phyloP scores from a whole-genome alignment of 805 yeast species.

The Wickerhamia fluorescens region DNA sequence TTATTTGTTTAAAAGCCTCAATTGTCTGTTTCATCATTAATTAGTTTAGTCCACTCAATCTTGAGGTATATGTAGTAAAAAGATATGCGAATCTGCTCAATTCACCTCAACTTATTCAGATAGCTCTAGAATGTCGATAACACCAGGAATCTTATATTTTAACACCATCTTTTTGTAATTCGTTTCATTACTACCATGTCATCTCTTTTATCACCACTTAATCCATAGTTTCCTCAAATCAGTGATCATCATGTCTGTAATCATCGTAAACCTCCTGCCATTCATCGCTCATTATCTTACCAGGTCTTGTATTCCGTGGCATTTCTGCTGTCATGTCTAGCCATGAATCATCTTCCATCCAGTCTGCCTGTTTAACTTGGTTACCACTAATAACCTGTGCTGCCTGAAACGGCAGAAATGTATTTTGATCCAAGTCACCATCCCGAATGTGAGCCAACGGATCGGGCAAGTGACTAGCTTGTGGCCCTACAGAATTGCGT shows the following conservation, averaged over 20 bases:
- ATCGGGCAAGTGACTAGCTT: constrained; percentile 29
- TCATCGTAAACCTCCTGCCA: constrained; percentile 37
- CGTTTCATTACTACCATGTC: too few relatives aligned
- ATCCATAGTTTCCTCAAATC: too few relatives aligned
- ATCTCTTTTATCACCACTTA: too few relatives aligned
- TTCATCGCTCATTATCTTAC: constrained; percentile 15
- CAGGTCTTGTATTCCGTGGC: neutral
- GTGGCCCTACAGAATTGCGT: constrained; percentile 2
- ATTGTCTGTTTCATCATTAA: too few relatives aligned
- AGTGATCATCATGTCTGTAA: constrained; percentile 36
- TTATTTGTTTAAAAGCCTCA: too few relatives aligned
- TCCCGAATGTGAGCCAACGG: constrained; percentile 38
- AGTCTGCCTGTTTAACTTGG: constrained; percentile 25
- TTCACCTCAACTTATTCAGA: too few relatives aligned
- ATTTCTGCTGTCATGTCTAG: constrained; percentile 9
- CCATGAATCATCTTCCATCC: constrained; percentile 31
- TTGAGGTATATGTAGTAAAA: too few relatives aligned
- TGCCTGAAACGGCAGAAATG: constrained; percentile 29
- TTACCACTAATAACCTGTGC: constrained; percentile 36
- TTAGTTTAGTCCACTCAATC: too few relatives aligned
- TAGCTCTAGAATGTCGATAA: too few relatives aligned
- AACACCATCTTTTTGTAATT: too few relatives aligned
- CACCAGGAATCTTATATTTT: too few relatives aligned
- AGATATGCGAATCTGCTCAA: too few relatives aligned
- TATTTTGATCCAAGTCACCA: constrained; percentile 25